Evolutionary conservation across 495 filamentous ascomycete genomes (phyloP), one percentile per base, ranked within the genome.

Genomic region (Xylaria nigripes): DNA sequence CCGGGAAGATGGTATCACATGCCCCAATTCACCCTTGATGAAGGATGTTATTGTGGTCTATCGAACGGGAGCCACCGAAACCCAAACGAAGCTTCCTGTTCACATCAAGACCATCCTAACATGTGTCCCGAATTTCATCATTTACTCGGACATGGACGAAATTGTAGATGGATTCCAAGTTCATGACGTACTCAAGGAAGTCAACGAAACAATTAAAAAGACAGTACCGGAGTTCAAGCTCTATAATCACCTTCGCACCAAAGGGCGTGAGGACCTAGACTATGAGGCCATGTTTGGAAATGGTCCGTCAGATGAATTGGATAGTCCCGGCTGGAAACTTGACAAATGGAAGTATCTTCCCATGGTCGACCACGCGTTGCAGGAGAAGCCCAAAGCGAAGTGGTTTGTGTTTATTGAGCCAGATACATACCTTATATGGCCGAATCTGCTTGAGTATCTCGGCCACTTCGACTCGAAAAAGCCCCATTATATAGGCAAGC

Each of bases 401-500:
- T 55, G 53, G 53, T 55, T 55, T n/a, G 27, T 55, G 7, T 55
- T 55, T 27, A 24, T 44, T 6, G 53, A 55, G 27, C 45, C 53
- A 22, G 53, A 55, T 16, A 55, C 53, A n/a, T 55, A 55, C 29
- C 15, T 55, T 12, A 43, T 55, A 25, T 55, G 46, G 46, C 21
- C 44, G 12, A 55, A 55, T 27, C 8, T 55, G 36, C 45, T 55
- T 18, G 38, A 55, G 38, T 55, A 55, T n/a, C 40, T 55, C 30
- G 45, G 45, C 6, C 60, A 65, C 15, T 67, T 81, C 16, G 70
- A 80, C 52, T 54, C 68, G 1, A 45, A 57, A 3, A 52, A 71
- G 27, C 65, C 70, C 9, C 56, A 65, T 38, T 82, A 82, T 54
- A 61, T 81, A 4, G 79, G 78, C 0, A 52, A 53, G 55, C 70